These are phyloP conservation scores for Infundibulicybe gibba DNA, from an alignment of 768 basidiomycete genomes.

Conservation along the genomic window DNA sequence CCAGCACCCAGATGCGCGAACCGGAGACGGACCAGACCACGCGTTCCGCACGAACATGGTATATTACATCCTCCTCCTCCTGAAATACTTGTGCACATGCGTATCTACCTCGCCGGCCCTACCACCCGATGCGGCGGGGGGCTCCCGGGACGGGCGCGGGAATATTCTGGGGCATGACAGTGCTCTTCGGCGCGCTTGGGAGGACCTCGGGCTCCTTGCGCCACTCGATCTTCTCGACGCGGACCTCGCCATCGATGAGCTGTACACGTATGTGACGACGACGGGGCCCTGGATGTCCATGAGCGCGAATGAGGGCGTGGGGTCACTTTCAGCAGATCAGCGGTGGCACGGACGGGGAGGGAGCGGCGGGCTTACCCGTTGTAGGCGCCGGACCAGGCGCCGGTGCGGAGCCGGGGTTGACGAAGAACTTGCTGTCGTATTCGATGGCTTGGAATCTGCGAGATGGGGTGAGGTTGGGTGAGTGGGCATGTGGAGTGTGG, in stretches of 20 bases:
- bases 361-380: conserved; percentile 46
- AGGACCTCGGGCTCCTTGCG: conserved; percentile 52
- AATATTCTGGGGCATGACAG: conserved; percentile 48
- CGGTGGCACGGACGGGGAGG: background rate
- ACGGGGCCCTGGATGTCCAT: conserved; percentile 98
- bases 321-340: conserved; percentile 52
- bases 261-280: conserved; percentile 96
- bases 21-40: too few relatives aligned
- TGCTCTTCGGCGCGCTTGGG: conserved; percentile 35
- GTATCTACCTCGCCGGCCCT: too few relatives aligned
- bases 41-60: too few relatives aligned
- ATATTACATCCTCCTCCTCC: too few relatives aligned
- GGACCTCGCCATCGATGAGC: conserved; percentile 88
- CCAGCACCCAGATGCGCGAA: too few relatives aligned
- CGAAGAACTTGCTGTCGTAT: conserved; percentile 87
- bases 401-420: conserved; percentile 96
- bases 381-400: conserved; percentile 84
- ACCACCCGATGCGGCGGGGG: background rate
- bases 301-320: conserved; percentile 91
- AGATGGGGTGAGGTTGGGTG: background rate
- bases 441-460: conserved; percentile 91
- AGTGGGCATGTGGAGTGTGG: background rate
- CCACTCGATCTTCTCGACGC: conserved; percentile 90
- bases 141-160: conserved; percentile 28
- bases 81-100: too few relatives aligned